Evolutionary conservation across 805 yeast genomes (phyloP).

Genomic region (Candida easanensis): DNA sequence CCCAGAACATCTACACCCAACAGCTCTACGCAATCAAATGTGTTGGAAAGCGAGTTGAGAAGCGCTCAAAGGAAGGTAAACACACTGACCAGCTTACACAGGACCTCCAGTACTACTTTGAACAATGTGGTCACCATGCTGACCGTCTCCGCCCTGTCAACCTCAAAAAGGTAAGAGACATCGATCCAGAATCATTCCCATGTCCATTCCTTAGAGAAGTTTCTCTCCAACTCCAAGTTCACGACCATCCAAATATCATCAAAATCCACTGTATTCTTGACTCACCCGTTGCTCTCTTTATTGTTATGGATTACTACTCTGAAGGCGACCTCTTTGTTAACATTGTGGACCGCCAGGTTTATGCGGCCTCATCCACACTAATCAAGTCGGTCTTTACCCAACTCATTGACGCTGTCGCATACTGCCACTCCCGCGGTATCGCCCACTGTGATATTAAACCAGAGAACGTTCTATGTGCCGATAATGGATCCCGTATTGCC

Average conservation of each 20-base stretch:
- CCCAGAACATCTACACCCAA: conserved; percentile 50
- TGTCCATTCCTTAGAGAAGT: conserved; percentile 57
- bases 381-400: conserved; percentile 66
- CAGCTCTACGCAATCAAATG: conserved; percentile 69
- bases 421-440: conserved; percentile 78
- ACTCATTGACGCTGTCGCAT: conserved; percentile 76
- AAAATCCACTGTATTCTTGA: conserved; percentile 73
- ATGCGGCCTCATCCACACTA: conserved; percentile 40
- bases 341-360: conserved; percentile 72
- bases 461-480: conserved; percentile 76
- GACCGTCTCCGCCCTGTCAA: conserved; percentile 16
- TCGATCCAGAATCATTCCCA: conserved; percentile 9
- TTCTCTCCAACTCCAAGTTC: conserved; percentile 69
- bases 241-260: conserved; percentile 74
- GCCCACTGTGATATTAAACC: conserved; percentile 96
- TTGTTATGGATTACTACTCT: conserved; percentile 81
- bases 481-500: conserved; percentile 51
- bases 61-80: conserved; percentile 23
- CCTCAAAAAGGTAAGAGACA: conserved; percentile 23
- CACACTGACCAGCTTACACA: conserved; percentile 18
- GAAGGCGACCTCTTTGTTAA: conserved; percentile 86
- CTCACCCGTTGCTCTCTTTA: conserved; percentile 53
- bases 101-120: conserved; percentile 12
- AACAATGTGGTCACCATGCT: conserved; percentile 1
- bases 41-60: conserved; percentile 41